Conservation (phyloP, 179 eudicot genomes). For the Sideroxylon spinosum region DNA sequence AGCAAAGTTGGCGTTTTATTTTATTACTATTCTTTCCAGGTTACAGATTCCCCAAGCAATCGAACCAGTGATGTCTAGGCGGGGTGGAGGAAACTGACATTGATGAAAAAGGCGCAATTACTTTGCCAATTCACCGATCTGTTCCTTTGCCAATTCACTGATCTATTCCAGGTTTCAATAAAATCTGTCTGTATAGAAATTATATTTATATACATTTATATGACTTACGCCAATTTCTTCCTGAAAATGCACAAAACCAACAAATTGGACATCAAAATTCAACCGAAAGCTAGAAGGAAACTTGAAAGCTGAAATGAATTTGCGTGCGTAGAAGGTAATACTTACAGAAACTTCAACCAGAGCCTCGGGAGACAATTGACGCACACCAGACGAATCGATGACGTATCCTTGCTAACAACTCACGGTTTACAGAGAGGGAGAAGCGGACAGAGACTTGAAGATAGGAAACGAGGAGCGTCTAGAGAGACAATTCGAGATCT, state of each 20-base stretch:
- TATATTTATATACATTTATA: background rate
- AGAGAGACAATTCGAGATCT: background rate
- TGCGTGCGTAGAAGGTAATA: background rate
- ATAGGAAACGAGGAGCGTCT: background rate
- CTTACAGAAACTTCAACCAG: slow-evolving; percentile 9
- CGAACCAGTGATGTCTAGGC: too few relatives aligned
- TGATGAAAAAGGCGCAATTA: too few relatives aligned
- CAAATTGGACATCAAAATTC: background rate
- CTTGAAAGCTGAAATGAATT: background rate
- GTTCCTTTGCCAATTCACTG: too few relatives aligned
- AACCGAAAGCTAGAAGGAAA: background rate
- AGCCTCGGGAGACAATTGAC: background rate
- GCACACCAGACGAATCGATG: background rate
- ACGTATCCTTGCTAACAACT: background rate
- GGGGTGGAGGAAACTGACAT: too few relatives aligned
- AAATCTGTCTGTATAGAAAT: too few relatives aligned
- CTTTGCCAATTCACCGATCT: too few relatives aligned
- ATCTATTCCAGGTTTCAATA: too few relatives aligned
- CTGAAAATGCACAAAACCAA: background rate
- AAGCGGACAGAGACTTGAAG: background rate
- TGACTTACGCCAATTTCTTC: background rate
- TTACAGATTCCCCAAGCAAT: background rate
- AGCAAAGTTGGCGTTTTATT: background rate
- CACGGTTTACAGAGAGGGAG: background rate
- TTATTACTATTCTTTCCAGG: background rate